Percentiles rank a stretch among this genome's conserved stretches.
These are phyloP conservation scores for Chalciporus pseudorubinellus DNA, from an alignment of 768 basidiomycete genomes.

Conservation along the genomic window DNA sequence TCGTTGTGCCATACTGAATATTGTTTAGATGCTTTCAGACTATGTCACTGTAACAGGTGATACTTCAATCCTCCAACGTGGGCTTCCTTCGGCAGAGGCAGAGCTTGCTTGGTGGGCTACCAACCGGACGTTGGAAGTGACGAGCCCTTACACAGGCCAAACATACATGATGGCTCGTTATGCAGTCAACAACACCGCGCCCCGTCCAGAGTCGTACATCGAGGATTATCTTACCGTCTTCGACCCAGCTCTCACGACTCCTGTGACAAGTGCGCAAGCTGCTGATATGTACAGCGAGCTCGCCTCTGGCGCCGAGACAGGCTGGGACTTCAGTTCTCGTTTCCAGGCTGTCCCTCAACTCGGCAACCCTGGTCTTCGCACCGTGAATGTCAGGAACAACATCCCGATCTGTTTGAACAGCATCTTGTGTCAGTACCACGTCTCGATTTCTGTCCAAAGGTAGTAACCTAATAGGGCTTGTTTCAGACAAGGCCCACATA, in stretches of 20 bases:
- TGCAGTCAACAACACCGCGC: constrained; percentile 78
- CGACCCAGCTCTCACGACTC: constrained; percentile 50
- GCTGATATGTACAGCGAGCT: constrained; percentile 80
- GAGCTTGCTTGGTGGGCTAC: constrained; percentile 83
- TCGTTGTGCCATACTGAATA: not conserved
- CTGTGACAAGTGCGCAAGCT: constrained; percentile 58
- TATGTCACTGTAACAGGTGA: constrained; percentile 76
- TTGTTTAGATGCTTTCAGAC: constrained; percentile 75
- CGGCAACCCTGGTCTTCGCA: constrained; percentile 56
- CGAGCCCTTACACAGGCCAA: constrained; percentile 65
- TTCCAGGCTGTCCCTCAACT: constrained; percentile 38
- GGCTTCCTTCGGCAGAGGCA: constrained; percentile 80
- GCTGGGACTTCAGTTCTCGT: constrained; percentile 45
- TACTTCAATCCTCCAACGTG: constrained; percentile 69
- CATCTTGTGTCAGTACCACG: constrained; percentile 63
- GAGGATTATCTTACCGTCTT: constrained; percentile 81
- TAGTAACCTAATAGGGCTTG: constrained; percentile 1
- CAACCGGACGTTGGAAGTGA: constrained; percentile 68
- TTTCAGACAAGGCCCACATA: constrained; percentile 60
- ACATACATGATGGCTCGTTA: constrained; percentile 71
- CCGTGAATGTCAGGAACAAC: constrained; percentile 66
- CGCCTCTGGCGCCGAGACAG: constrained; percentile 84
- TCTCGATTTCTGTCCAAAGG: not conserved
- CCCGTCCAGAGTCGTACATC: constrained; percentile 83
- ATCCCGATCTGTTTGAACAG: constrained; percentile 81